Evolutionary conservation across 805 yeast species (phyloP).

Genomic region (Saturnispora sanitii): DNA sequence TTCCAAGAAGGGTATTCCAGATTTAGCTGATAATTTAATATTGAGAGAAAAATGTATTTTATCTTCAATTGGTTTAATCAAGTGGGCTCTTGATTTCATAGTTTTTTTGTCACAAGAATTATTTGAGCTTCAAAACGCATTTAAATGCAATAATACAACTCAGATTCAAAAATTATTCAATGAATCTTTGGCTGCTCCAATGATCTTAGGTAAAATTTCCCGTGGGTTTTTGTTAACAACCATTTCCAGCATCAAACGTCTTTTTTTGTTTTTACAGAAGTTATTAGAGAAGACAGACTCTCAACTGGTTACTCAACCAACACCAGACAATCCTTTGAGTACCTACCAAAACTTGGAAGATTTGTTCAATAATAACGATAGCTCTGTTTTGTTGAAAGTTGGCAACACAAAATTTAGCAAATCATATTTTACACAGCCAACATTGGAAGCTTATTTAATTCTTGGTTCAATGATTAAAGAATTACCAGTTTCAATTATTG

Average conservation of each 20-base stretch:
- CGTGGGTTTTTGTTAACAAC: constrained; percentile 58
- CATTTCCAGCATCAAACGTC: constrained; percentile 53
- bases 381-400: constrained; percentile 11
- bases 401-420: constrained; percentile 10
- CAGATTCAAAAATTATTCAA: constrained; percentile 18
- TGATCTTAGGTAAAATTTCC: constrained; percentile 60
- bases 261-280: constrained; percentile 47
- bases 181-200: constrained; percentile 39
- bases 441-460: constrained; percentile 42
- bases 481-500: constrained; percentile 45
- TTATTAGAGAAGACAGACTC: constrained; percentile 43
- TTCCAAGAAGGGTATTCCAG: constrained; percentile 46
- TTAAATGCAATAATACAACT: constrained; percentile 18
- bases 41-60: constrained; percentile 55
- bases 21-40: constrained; percentile 30
- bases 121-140: constrained; percentile 32
- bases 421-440: constrained; percentile 30
- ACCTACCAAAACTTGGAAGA: constrained; percentile 23
- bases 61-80: constrained; percentile 62
- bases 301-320: constrained; percentile 18
- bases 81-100: constrained; percentile 80
- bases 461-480: constrained; percentile 38
- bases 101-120: constrained; percentile 67
- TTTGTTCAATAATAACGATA: constrained; percentile 22
- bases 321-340: constrained; percentile 26